Percentiles rank a stretch among this genome's conserved stretches.
Evolutionary conservation across 2,329 filamentous ascomycete species (phyloP).

Genomic region (Geosmithia putterillii): DNA sequence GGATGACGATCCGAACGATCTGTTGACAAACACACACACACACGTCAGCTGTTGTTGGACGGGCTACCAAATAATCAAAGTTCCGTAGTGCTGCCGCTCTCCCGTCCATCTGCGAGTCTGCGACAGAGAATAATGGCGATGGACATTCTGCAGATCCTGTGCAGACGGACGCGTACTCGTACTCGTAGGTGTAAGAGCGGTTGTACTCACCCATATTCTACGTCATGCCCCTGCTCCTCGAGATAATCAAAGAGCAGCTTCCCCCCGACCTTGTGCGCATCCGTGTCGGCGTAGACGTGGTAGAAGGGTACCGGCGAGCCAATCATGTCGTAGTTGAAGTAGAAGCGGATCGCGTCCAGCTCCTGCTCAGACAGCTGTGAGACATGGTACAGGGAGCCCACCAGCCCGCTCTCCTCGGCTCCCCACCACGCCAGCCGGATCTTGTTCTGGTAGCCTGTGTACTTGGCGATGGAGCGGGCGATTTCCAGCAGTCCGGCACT

Average conservation of each 20-base stretch:
- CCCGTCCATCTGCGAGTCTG: too few relatives aligned
- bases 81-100: neutral
- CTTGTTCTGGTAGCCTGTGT: conserved; percentile 26
- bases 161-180: too few relatives aligned
- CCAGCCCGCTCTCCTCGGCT: conserved; percentile 28
- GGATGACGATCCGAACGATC: conserved; percentile 21
- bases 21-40: neutral
- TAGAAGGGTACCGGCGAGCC: conserved; percentile 27
- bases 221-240: conserved; percentile 17
- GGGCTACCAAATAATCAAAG: neutral
- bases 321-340: conserved; percentile 65
- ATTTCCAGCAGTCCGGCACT: conserved; percentile 24
- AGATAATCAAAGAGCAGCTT: conserved; percentile 21
- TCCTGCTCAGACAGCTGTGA: conserved; percentile 20
- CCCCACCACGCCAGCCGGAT: conserved; percentile 30
- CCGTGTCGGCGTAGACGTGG: conserved; percentile 24
- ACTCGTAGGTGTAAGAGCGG: too few relatives aligned
- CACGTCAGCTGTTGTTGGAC: neutral
- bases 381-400: conserved; percentile 29
- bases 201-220: conserved; percentile 15
- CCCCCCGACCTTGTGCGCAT: conserved; percentile 23
- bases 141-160: too few relatives aligned
- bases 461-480: conserved; percentile 20
- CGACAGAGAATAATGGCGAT: too few relatives aligned
- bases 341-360: conserved; percentile 46